Evolutionary conservation across 306 rosid genomes (phyloP), one percentile per base, ranked within the genome.

Genomic region (Trifolium fragiferum): DNA sequence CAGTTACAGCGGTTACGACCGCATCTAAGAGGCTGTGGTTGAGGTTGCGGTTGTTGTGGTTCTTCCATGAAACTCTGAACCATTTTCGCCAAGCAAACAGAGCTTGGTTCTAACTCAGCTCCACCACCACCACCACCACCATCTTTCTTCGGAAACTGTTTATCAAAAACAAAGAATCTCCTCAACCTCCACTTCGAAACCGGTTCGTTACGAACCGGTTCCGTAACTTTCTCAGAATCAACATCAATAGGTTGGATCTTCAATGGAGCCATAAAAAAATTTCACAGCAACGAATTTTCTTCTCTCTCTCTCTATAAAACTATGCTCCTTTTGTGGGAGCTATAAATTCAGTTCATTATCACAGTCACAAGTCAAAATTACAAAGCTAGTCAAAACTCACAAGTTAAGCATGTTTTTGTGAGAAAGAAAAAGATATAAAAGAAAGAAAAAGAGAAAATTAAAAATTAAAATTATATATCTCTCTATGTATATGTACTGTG

Each of bases 1-100:
- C 98, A 94, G 68, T 94, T 92, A 85, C 98, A 94, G 87, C 96
- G 98, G 76, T 89, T 90, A 53, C 96, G 92, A 19, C 92, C 96
- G 80, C 33, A 30, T 30, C 33, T 30, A 30, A 30, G 33, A 19
- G 75, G 80, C 50, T 43, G 69, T 68, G 63, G 71, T 10, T 21
- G 71, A 7, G 76, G 81, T 38, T 81, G 80, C 13, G 43, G 44
- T 37, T 47, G 61, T 9, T 38, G 72, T 37, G 84, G 98, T 54
- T 87, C 99, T 67, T 94, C 99, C 19, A 94, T 86, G 86, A 92
- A 92, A 79, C 81, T 90, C 78, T 87, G 92, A 40, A 94, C 99
- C 99, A 94, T 92, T 68, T 90, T 94, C 30, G 88, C 97, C 73
- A 94, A 82, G 81, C 92, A 88, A 65, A 92, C 92, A 1, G 96